These are phyloP conservation scores for Backusella australiensis DNA, from an alignment of 192 early-diverging fungal genomes.

Conservation along the genomic window DNA sequence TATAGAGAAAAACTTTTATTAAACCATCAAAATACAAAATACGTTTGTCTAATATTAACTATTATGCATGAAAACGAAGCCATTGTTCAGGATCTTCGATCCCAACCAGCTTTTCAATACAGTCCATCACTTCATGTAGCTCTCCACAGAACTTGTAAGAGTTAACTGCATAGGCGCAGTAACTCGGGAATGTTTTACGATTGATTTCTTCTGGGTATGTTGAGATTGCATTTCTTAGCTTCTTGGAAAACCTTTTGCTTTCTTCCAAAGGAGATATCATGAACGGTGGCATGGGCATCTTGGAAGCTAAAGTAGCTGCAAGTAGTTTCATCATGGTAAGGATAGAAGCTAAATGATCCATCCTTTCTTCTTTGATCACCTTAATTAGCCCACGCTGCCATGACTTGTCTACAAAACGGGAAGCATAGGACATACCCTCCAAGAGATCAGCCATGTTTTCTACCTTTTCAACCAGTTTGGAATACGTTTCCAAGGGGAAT, in stretches of 20 bases:
- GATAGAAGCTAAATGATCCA: constrained; percentile 13
- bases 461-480: constrained; percentile 21
- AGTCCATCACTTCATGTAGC: constrained; percentile 17
- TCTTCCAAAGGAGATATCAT: constrained; percentile 20
- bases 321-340: constrained; percentile 29
- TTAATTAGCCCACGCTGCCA: not conserved
- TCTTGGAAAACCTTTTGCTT: not conserved
- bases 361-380: not conserved
- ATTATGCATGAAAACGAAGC: constrained; percentile 3
- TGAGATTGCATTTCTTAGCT: not conserved
- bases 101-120: constrained; percentile 17
- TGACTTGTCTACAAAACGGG: not conserved
- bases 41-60: not conserved
- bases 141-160: constrained; percentile 19
- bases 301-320: constrained; percentile 24
- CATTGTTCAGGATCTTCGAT: constrained; percentile 24
- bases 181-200: constrained; percentile 2
- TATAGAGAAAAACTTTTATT: not conserved
- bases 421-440: not conserved
- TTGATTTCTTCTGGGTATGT: not conserved
- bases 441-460: constrained; percentile 35
- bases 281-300: constrained; percentile 26
- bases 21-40: not conserved
- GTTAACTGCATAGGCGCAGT: constrained; percentile 20
- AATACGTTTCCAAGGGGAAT: constrained; percentile 32